Evolutionary conservation across 768 basidiomycete genomes (phyloP).

Genomic region (Kwoniella dendrophila): DNA sequence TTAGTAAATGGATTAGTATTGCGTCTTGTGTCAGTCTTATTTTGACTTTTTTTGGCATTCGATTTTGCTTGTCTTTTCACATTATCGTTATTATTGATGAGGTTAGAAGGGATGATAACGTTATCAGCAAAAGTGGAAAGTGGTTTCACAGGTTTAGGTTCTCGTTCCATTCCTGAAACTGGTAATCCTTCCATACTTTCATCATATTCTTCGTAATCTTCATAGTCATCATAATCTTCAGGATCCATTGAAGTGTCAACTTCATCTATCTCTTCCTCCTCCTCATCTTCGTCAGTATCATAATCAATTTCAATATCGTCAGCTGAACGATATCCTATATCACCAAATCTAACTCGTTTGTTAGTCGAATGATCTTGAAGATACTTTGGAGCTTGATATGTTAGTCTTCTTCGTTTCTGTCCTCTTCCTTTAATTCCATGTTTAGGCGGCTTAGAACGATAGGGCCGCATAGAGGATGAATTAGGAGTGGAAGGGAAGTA

Average conservation of each 20-base stretch:
- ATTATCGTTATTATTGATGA: not conserved
- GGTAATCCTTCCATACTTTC: not conserved
- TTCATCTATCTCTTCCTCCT: not conserved
- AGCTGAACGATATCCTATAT: too few relatives aligned
- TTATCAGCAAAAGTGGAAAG: conserved; percentile 3
- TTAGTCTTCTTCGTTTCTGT: not conserved
- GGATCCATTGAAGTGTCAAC: not conserved
- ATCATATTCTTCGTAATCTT: not conserved
- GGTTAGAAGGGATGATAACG: not conserved
- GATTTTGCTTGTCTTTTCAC: not conserved
- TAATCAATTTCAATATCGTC: not conserved
- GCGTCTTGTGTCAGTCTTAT: not conserved
- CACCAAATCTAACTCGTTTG: not conserved
- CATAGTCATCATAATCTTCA: not conserved
- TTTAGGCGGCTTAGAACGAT: not conserved
- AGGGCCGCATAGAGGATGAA: not conserved
- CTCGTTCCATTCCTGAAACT: not conserved
- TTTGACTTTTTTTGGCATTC: not conserved
- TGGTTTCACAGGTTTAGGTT: conserved; percentile 3
- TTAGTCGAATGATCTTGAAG: too few relatives aligned
- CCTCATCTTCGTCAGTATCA: not conserved
- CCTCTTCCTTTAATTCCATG: not conserved
- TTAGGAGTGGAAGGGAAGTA: not conserved
- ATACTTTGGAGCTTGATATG: not conserved
- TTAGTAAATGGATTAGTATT: not conserved